These are phyloP conservation scores for Oleoguttula mirabilis DNA, from an alignment of 495 filamentous ascomycete species.

Conservation along the genomic window DNA sequence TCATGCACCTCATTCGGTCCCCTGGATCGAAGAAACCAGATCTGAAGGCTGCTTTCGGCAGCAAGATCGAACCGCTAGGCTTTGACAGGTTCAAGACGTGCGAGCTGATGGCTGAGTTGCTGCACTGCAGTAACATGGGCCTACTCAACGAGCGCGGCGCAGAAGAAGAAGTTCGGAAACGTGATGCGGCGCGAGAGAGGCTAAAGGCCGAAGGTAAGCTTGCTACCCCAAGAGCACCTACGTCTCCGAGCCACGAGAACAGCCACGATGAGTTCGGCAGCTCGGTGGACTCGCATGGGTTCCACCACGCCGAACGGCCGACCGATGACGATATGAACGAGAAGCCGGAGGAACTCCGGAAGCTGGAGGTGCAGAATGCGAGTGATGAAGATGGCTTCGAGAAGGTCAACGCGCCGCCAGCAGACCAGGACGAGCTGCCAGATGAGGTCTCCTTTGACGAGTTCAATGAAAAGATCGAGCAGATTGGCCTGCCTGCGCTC, in stretches of 20 bases:
- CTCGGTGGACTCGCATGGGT: constrained; percentile 32
- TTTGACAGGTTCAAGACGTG: constrained; percentile 99
- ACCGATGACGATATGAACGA: constrained; percentile 24
- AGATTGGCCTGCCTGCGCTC: constrained; percentile 8
- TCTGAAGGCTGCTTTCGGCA: constrained; percentile 75
- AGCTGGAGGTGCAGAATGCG: constrained; percentile 59
- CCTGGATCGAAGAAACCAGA: constrained; percentile 48
- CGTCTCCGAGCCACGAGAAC: constrained; percentile 19
- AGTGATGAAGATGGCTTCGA: constrained; percentile 92
- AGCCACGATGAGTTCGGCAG: constrained; percentile 32
- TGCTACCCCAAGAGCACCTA: constrained; percentile 33
- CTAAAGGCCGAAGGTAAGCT: constrained; percentile 57
- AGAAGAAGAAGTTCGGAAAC: constrained; percentile 68
- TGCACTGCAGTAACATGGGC: constrained; percentile 99
- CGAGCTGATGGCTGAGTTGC: constrained; percentile 92
- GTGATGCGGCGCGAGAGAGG: constrained; percentile 70
- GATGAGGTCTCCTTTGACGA: constrained; percentile 47
- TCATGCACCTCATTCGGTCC: constrained; percentile 77
- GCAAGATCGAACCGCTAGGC: constrained; percentile 83
- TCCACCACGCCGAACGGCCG: constrained; percentile 35
- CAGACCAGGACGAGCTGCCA: constrained; percentile 50
- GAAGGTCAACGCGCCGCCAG: constrained; percentile 62
- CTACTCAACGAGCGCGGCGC: constrained; percentile 87
- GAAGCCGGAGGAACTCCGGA: constrained; percentile 35
- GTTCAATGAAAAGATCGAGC: constrained; percentile 33